These are phyloP conservation scores for Stagonosporopsis cucurbitacearum DNA, from an alignment of 2,329 filamentous ascomycete genomes.

Conservation along the genomic window DNA sequence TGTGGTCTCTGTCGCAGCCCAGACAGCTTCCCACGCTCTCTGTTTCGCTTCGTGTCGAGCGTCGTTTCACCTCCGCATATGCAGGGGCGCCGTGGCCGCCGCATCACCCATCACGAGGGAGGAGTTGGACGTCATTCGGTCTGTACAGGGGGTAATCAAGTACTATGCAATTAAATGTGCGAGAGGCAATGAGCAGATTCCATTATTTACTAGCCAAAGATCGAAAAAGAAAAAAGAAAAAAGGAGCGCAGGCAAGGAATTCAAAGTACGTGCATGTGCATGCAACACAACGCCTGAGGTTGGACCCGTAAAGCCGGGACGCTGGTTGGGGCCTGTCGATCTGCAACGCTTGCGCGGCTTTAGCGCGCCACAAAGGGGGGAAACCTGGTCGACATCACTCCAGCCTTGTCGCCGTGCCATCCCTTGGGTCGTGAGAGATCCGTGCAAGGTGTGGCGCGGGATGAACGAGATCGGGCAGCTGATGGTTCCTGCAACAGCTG, in stretches of 20 bases:
- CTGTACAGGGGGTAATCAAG: no score
- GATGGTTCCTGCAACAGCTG: background rate
- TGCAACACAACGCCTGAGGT: background rate
- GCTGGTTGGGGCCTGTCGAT: constrained; percentile 14
- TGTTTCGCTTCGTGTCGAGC: constrained; percentile 26
- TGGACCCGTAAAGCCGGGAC: background rate
- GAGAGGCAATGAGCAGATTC: no score
- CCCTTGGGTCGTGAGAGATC: background rate
- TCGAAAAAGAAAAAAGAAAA: no score
- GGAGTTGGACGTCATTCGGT: no score
- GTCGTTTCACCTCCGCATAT: constrained; percentile 14
- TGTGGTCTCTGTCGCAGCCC: constrained; percentile 26
- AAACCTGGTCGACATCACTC: constrained; percentile 1
- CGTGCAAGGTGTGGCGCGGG: background rate
- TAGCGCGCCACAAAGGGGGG: constrained; percentile 16
- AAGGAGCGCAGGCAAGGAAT: no score
- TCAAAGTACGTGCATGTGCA: no score
- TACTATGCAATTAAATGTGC: no score
- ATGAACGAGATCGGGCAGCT: background rate
- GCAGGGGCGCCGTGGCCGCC: no score
- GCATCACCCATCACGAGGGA: no score
- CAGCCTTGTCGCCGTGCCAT: constrained; percentile 6
- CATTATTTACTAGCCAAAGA: no score
- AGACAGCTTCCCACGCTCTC: constrained; percentile 17
- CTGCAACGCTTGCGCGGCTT: constrained; percentile 11